Evolutionary conservation across 164 flowering plant species (phyloP), one percentile per base, ranked within the genome.

Genomic region (Aristolochia californica): DNA sequence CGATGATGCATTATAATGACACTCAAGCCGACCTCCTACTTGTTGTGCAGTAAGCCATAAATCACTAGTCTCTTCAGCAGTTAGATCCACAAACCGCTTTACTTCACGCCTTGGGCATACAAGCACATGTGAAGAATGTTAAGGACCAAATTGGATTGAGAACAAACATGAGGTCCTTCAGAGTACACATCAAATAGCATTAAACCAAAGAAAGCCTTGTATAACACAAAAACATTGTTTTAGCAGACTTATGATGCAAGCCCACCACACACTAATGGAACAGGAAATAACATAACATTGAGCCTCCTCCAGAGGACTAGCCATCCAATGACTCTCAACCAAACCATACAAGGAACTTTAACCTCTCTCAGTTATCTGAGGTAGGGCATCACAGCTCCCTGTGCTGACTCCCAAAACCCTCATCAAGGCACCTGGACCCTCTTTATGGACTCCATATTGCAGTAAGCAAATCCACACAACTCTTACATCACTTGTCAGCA

Each of bases 21-120:
- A 18, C 74, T 88, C 98, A 47, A 91, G 85, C 65, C 54, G 65
- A 17, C 51, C 62, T 26, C 90, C 98, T 64, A 91, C 66, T 60
- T 79, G 80, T 53, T 84, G 75, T 21, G 96, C 96, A 12, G 88
- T 64, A 58, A 83, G 78, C 96, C 96, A 91, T 55, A 91, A 43
- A 75, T 91, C 96, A 72, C 71, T 63, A 24, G 79, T 78, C 74
- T 86, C 95, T 27, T 85, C 88, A 58, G 70, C 65, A 60, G 85
- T 84, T 57, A 91, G 90, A 68, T 88, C 93, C 67, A 49, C 68
- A 67, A 91, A 83, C 30, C 95, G 96, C 77, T 81, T 82, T 25
- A 80, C 91, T 68, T 77, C 83, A 48, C 96, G 95, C 70, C 68
- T 88, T 64, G 98, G 93, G 77, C 87, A 83, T 58, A 91, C 80